These are phyloP conservation scores for Harrya chromipes DNA, from an alignment of 768 basidiomycete genomes.

Conservation along the genomic window DNA sequence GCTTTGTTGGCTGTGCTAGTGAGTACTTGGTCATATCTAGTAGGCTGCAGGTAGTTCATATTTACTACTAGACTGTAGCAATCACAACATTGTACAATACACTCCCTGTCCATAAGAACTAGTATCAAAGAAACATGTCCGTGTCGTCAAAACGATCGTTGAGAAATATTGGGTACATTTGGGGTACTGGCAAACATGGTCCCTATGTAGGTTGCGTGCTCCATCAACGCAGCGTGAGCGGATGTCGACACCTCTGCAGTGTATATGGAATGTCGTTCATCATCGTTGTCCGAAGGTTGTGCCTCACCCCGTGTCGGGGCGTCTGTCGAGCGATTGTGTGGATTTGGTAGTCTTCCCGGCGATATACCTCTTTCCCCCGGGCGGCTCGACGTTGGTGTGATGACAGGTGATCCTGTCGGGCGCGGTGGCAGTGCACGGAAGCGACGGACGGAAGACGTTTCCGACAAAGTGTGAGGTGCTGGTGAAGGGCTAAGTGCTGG, in stretches of 20 bases:
- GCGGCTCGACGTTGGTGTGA: neutral
- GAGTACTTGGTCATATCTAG: neutral
- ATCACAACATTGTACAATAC: neutral
- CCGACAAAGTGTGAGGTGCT: slow-evolving; percentile 6
- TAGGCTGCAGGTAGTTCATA: no score
- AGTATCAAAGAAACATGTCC: neutral
- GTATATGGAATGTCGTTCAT: slow-evolving; percentile 15
- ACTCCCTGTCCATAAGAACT: neutral
- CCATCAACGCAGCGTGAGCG: slow-evolving; percentile 30
- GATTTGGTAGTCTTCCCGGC: slow-evolving; percentile 1
- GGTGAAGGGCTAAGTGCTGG: slow-evolving; percentile 9
- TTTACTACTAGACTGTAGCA: no score
- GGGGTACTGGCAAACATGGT: slow-evolving; percentile 14
- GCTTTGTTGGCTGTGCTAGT: slow-evolving; percentile 21
- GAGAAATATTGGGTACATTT: slow-evolving; percentile 3
- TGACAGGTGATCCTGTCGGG: slow-evolving; percentile 6
- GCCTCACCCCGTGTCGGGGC: neutral
- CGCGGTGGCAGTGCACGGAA: slow-evolving; percentile 32
- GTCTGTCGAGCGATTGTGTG: neutral
- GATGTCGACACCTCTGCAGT: slow-evolving; percentile 24
- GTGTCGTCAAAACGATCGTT: slow-evolving; percentile 5
- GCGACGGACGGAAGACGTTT: slow-evolving; percentile 13
- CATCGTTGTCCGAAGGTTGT: slow-evolving; percentile 11
- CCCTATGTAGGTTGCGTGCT: slow-evolving; percentile 26
- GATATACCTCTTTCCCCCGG: neutral